Evolutionary conservation across 2,329 filamentous ascomycete species (phyloP).

Genomic region (Phialocephala sp.): DNA sequence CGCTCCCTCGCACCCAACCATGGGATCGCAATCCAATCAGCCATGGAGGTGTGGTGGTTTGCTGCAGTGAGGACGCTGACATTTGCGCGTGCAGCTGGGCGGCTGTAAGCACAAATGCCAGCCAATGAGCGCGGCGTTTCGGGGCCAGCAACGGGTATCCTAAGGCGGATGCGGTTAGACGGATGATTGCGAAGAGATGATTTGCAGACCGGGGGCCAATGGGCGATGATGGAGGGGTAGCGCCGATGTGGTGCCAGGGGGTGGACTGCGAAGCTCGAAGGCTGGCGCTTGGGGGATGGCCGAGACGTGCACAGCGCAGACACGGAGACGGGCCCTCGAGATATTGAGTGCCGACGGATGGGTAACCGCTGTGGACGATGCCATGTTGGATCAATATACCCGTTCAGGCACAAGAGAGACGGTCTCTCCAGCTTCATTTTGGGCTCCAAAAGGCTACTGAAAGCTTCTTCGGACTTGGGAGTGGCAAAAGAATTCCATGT

Average conservation of each 20-base stretch:
- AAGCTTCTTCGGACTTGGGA: neutral
- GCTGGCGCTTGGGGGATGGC: neutral
- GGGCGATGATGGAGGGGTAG: slow-evolving; percentile 2
- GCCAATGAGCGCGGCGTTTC: neutral
- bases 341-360: neutral
- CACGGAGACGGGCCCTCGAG: too few relatives aligned
- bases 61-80: slow-evolving; percentile 8
- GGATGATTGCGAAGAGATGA: neutral
- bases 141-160: neutral
- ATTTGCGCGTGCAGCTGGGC: slow-evolving; percentile 8
- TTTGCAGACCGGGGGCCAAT: slow-evolving; percentile 3
- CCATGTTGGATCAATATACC: neutral
- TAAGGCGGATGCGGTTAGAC: neutral
- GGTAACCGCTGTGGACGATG: neutral
- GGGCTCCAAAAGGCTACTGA: neutral
- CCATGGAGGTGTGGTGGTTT: neutral
- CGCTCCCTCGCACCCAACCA: neutral
- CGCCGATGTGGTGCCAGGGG: slow-evolving; percentile 11
- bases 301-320: neutral
- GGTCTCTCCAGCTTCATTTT: neutral
- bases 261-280: neutral
- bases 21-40: neutral
- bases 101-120: slow-evolving; percentile 6
- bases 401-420: slow-evolving; percentile 3
- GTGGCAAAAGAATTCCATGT: neutral